phyloP scores from a whole-genome alignment of 2,329 filamentous ascomycete species.

The Scedosporium boydii region DNA sequence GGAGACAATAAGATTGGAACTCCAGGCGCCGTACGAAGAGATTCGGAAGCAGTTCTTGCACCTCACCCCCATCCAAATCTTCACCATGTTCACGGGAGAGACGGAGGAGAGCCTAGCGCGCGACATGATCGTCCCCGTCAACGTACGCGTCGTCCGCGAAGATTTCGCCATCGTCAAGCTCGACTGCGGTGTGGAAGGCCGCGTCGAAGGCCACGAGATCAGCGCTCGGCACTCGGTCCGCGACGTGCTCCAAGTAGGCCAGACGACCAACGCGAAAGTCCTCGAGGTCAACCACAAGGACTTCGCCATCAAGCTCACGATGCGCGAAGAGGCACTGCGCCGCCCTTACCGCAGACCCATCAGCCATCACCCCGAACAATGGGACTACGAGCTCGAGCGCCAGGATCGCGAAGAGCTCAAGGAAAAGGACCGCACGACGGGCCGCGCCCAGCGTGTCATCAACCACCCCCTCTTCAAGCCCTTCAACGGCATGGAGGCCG shows the following conservation, averaged over 20 bases:
- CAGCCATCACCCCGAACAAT: conserved; percentile 69
- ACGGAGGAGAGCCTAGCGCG: conserved; percentile 73
- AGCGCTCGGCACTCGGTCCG: conserved; percentile 63
- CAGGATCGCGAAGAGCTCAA: conserved; percentile 74
- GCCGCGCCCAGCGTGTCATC: conserved; percentile 85
- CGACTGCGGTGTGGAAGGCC: conserved; percentile 88
- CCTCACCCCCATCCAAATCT: conserved; percentile 68
- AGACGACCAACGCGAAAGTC: conserved; percentile 83
- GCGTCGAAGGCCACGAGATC: conserved; percentile 74
- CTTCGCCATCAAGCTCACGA: conserved; percentile 72
- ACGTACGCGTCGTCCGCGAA: conserved; percentile 78
- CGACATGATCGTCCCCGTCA: conserved; percentile 87
- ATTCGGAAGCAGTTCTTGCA: conserved; percentile 69
- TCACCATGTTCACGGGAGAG: conserved; percentile 95
- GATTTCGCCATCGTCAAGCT: conserved; percentile 91
- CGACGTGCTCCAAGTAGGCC: conserved; percentile 66
- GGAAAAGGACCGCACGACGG: conserved; percentile 77
- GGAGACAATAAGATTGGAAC: conserved; percentile 89
- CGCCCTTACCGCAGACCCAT: conserved; percentile 59
- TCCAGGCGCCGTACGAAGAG: conserved; percentile 91
- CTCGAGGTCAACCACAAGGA: conserved; percentile 79
- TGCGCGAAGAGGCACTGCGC: conserved; percentile 72
- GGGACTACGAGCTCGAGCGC: conserved; percentile 76
- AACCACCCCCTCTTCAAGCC: conserved; percentile 95
- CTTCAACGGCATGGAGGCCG: conserved; percentile 85